phyloP scores from a whole-genome alignment of 2,329 filamentous ascomycete species.

The Ilyonectria destructans region DNA sequence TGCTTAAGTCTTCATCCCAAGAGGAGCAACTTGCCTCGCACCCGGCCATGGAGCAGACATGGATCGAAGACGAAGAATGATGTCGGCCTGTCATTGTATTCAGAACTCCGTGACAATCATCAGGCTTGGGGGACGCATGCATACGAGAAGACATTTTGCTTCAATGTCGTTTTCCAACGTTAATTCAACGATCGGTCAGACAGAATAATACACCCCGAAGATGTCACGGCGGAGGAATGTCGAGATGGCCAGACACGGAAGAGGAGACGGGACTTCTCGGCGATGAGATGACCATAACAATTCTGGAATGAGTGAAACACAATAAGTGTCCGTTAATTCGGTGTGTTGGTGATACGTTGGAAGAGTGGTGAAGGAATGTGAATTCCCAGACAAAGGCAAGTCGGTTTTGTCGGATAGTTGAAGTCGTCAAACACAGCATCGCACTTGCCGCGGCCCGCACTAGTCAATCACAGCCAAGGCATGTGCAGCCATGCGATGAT shows the following conservation, averaged over 20 bases:
- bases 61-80: neutral
- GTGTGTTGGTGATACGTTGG: neutral
- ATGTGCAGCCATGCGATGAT: neutral
- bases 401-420: neutral
- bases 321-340: neutral
- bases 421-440: neutral
- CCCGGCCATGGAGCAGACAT: neutral
- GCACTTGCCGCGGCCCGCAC: neutral
- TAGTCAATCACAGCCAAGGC: neutral
- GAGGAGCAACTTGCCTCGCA: neutral
- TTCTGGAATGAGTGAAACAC: neutral
- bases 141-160: neutral
- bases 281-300: neutral
- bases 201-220: neutral
- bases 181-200: neutral
- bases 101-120: neutral
- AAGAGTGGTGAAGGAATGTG: neutral
- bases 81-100: neutral
- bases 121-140: neutral
- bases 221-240: neutral
- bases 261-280: neutral
- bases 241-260: neutral
- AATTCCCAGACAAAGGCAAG: neutral
- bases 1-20: neutral
- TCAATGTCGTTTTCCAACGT: neutral